phyloP scores from a whole-genome alignment of 2,329 filamentous ascomycete species.

The Neofusicoccum umdonicola region DNA sequence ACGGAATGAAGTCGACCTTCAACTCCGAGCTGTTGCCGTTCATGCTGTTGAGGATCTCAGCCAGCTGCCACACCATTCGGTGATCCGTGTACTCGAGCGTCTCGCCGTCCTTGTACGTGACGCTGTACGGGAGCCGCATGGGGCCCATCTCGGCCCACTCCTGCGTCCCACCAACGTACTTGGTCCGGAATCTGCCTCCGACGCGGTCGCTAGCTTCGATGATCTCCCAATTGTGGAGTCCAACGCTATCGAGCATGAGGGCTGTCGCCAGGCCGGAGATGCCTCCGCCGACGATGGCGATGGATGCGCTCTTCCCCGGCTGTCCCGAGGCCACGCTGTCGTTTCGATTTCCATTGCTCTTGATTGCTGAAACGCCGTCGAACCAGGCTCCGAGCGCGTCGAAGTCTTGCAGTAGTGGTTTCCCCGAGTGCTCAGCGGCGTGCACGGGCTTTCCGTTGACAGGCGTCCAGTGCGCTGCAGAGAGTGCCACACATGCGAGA shows the following conservation, averaged over 20 bases:
- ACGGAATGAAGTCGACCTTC: constrained; percentile 4
- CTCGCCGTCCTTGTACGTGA: constrained; percentile 9
- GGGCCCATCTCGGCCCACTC: constrained; percentile 12
- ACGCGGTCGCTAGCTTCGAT: constrained; percentile 2
- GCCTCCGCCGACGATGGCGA: constrained; percentile 15
- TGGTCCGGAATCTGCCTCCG: not conserved
- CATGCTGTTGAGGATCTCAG: not conserved
- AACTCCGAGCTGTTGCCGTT: not conserved
- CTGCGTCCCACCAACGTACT: not conserved
- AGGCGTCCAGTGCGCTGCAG: too few relatives aligned
- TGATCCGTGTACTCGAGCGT: constrained; percentile 8
- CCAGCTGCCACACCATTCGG: constrained; percentile 6
- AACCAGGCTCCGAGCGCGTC: constrained; percentile 17
- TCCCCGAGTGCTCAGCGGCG: not conserved
- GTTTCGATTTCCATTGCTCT: not conserved
- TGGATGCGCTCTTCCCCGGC: not conserved
- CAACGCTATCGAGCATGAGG: constrained; percentile 15
- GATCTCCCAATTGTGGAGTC: constrained; percentile 9
- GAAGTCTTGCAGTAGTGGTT: constrained; percentile 15
- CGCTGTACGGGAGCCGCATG: not conserved
- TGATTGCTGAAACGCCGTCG: constrained; percentile 5
- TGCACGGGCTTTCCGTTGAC: not conserved
- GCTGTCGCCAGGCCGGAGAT: constrained; percentile 16
- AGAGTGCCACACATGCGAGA: too few relatives aligned
- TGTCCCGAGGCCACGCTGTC: not conserved